A percentile compares a stretch with the other conserved stretches of the same genome.
phyloP scores from a whole-genome alignment of 345 rosid genomes.

The Linum lewisii region DNA sequence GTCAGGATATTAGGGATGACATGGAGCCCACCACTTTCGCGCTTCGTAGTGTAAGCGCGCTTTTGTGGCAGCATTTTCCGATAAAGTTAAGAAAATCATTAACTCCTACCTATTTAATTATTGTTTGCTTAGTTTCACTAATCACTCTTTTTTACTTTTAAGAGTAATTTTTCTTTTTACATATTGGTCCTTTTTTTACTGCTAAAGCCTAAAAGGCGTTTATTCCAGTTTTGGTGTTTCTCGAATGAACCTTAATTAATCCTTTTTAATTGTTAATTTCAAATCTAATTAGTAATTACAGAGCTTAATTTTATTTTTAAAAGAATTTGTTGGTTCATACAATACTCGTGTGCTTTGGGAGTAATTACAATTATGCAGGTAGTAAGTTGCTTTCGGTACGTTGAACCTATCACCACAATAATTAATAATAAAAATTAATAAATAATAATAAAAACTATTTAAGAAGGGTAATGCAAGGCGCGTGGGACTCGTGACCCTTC shows the following conservation, averaged over 20 bases:
- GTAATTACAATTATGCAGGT: constrained; percentile 7
- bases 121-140: too few species aligned
- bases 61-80: background rate
- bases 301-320: too few species aligned
- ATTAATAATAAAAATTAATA: background rate
- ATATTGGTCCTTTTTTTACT: too few species aligned
- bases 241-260: background rate
- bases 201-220: too few species aligned
- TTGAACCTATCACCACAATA: background rate
- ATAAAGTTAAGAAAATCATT: background rate
- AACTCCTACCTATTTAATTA: background rate
- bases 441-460: background rate
- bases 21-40: constrained; percentile 28
- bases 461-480: background rate
- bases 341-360: background rate
- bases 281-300: background rate
- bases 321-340: too few species aligned
- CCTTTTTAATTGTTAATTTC: background rate
- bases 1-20: constrained; percentile 24
- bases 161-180: too few species aligned
- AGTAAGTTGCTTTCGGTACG: constrained; percentile 3
- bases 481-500: constrained; percentile 25
- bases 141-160: too few species aligned
- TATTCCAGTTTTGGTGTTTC: background rate
- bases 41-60: background rate